Percentiles rank a stretch among this genome's conserved stretches.
Conservation (phyloP, 2,329 filamentous ascomycete species). For the Pseudocercospora vitis region DNA sequence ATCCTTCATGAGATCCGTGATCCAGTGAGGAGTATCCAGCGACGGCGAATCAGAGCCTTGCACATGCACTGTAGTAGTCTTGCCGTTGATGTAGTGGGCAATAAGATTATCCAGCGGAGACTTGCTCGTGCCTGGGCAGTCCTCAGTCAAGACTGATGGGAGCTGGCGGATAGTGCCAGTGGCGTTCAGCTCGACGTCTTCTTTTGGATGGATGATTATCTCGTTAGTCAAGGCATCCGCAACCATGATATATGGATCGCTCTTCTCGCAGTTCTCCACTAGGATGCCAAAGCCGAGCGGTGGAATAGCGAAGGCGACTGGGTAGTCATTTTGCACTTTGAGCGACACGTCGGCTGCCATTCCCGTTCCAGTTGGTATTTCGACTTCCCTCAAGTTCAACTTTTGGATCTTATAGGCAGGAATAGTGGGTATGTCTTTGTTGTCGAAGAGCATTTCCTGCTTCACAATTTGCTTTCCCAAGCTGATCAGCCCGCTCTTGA, state of each 20-base stretch:
- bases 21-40: conserved; percentile 74
- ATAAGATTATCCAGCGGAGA: conserved; percentile 85
- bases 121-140: conserved; percentile 72
- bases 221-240: conserved; percentile 70
- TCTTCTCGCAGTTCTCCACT: conserved; percentile 73
- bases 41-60: conserved; percentile 69
- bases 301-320: conserved; percentile 73
- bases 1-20: conserved; percentile 74
- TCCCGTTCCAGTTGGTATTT: conserved; percentile 57
- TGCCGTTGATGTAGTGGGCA: conserved; percentile 76
- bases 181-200: conserved; percentile 67
- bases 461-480: conserved; percentile 75
- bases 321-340: conserved; percentile 71
- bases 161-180: conserved; percentile 71
- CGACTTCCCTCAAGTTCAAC: conserved; percentile 74
- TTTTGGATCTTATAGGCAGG: conserved; percentile 80
- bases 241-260: conserved; percentile 73
- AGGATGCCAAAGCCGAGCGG: conserved; percentile 80
- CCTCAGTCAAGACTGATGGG: conserved; percentile 68
- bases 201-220: conserved; percentile 66
- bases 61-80: conserved; percentile 76
- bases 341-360: conserved; percentile 80
- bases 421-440: conserved; percentile 68
- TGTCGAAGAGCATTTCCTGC: conserved; percentile 75
- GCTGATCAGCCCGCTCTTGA: conserved; percentile 77